Evolutionary conservation across 2,329 filamentous ascomycete genomes (phyloP).

Genomic region (Bertia moriformis): DNA sequence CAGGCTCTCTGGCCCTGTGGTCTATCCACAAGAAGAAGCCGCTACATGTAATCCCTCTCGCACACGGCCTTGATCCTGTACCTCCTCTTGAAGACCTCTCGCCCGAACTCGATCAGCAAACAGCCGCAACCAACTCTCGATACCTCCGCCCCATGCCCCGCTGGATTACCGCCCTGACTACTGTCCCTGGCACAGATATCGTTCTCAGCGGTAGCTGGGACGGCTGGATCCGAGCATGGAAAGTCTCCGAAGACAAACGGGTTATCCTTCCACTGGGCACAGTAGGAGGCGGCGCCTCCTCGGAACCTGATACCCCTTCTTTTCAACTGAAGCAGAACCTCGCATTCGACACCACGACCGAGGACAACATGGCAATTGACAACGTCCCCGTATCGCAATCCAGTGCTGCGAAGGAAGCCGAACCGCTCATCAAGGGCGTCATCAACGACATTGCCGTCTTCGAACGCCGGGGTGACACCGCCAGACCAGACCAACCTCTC

Average conservation of each 20-base stretch:
- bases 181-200: not conserved
- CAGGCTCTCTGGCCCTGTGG: not conserved
- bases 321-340: not conserved
- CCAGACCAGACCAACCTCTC: not conserved
- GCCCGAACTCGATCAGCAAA: not conserved
- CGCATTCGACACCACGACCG: not conserved
- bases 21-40: conserved; percentile 1
- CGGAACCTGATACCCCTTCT: not conserved
- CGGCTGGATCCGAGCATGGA: not conserved
- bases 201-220: conserved; percentile 1
- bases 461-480: not conserved
- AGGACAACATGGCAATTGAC: not conserved
- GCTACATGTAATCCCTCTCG: not conserved
- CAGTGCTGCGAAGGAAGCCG: not conserved
- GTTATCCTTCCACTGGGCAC: not conserved
- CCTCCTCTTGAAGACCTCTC: not conserved
- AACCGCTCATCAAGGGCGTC: conserved; percentile 1
- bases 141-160: not conserved
- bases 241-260: not conserved
- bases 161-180: not conserved
- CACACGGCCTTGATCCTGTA: not conserved
- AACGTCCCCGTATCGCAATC: not conserved
- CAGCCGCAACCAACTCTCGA: not conserved
- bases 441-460: conserved; percentile 1
- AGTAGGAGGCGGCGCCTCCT: not conserved